Conservation (phyloP, 129 eudicot species). For the Deinandra increscens region DNA sequence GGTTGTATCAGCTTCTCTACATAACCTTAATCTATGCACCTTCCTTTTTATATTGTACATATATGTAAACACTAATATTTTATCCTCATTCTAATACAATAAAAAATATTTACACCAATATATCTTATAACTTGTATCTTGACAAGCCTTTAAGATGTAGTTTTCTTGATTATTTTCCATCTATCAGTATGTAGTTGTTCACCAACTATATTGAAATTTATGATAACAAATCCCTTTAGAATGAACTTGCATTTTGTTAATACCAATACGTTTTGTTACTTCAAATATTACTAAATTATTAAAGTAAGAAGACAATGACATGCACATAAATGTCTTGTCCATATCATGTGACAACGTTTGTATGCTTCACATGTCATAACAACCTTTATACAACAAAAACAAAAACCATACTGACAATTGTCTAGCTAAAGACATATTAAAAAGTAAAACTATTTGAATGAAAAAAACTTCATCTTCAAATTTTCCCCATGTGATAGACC, state of each 20-base stretch:
- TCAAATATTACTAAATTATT: background rate
- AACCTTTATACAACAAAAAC: constrained; percentile 27
- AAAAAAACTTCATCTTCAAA: constrained; percentile 5
- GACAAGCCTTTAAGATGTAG: background rate
- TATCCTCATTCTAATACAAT: too few species aligned
- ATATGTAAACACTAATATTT: too few species aligned
- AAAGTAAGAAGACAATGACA: background rate
- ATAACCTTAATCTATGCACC: too few species aligned
- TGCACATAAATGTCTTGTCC: constrained; percentile 21
- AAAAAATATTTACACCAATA: too few species aligned
- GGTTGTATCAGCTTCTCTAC: too few species aligned
- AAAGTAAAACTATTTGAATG: background rate
- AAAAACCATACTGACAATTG: constrained; percentile 11
- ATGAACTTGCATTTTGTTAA: background rate
- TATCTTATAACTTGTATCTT: too few species aligned
- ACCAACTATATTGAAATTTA: background rate
- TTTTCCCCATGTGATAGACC: constrained; percentile 1
- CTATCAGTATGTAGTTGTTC: background rate
- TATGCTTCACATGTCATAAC: constrained; percentile 26
- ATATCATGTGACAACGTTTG: constrained; percentile 24
- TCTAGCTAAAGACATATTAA: background rate
- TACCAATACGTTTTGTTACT: constrained; percentile 6
- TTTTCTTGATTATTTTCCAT: background rate
- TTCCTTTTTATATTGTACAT: too few species aligned
- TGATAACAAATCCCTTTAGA: background rate